Base-by-base conservation (phyloP, 2,329 filamentous ascomycete species). In the Sordariomycetes sp. region DNA sequence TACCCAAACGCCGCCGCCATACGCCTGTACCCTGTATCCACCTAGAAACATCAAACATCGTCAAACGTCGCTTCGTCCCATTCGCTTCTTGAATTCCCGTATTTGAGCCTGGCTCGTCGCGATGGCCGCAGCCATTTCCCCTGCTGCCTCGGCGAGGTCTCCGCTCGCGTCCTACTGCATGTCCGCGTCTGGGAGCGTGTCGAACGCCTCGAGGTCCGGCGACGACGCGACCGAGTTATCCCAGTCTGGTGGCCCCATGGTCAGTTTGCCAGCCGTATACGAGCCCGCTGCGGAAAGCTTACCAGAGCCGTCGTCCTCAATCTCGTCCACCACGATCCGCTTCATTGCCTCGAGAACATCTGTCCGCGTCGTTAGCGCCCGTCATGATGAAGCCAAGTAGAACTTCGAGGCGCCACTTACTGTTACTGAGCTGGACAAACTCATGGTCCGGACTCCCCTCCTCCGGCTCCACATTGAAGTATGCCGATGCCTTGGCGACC, bases 231-330 rank as follows among this genome's bases (percentile, higher is more conserved):
- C 72, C 52, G 75, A 81, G 62, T 74, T 74, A 62, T 79, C 77
- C 79, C 79, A 82, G 59, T 80, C 78, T 79, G 67, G 59, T 15
- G 28, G 5, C 6, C 17, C n/a, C 10, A 50, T 22, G 20, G 6
- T 24, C 24, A 25, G 42, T 36, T 56, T 53, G 52, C n/a, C 13
- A 20, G n/a, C 54, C 34, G n/a, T 3, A 52, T 5, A 10, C 22
- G 8, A 20, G 20, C 5, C 22, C 10, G n/a, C 28, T 28, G 52
- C 20, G 15, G n/a, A 35, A 2, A 3, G 12, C 20, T 52, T 78
- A 81, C 80, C 79, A 62, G 79, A 81, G 62, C 70, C 78, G 57
- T 82, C 80, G 56, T 82, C 79, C 60, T 82, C 80, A 57, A 79
- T 64, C 59, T 81, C 77, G 54, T 82, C 79, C 17, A 81, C 74